A percentile compares a stretch with the other conserved stretches of the same genome.
Conservation (phyloP, 2,329 filamentous ascomycete species). For the Neonectria hederae region DNA sequence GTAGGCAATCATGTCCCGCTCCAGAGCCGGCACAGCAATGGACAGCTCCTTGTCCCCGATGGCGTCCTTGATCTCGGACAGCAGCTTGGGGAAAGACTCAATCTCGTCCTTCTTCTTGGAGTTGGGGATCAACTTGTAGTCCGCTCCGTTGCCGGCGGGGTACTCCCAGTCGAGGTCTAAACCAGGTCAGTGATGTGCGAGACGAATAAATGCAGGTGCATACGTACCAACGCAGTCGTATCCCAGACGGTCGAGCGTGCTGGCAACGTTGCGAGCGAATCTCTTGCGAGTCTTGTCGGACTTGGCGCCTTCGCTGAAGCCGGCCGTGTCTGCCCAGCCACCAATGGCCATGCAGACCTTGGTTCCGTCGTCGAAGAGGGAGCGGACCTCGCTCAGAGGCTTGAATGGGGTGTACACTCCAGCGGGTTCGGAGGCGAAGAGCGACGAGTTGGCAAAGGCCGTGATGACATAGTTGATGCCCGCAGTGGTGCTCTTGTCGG, state of each 20-base stretch:
- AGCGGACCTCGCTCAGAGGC: slow-evolving; percentile 59
- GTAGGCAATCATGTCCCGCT: slow-evolving; percentile 75
- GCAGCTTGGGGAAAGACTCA: slow-evolving; percentile 67
- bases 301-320: slow-evolving; percentile 62
- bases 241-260: slow-evolving; percentile 61
- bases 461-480: slow-evolving; percentile 65
- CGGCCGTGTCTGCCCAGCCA: slow-evolving; percentile 70
- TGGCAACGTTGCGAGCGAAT: slow-evolving; percentile 67
- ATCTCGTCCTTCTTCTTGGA: slow-evolving; percentile 67
- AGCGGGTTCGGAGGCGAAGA: slow-evolving; percentile 54
- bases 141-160: slow-evolving; percentile 70
- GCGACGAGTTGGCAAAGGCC: slow-evolving; percentile 60
- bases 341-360: slow-evolving; percentile 73
- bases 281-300: slow-evolving; percentile 56
- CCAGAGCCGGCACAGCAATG: slow-evolving; percentile 71
- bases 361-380: slow-evolving; percentile 60
- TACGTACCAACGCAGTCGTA: slow-evolving; percentile 68
- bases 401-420: slow-evolving; percentile 63
- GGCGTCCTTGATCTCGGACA: slow-evolving; percentile 65
- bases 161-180: slow-evolving; percentile 75
- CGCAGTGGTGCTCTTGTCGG: slow-evolving; percentile 48
- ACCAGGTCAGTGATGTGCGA: background rate
- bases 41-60: slow-evolving; percentile 71
- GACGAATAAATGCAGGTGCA: background rate
- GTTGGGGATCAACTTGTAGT: slow-evolving; percentile 73